Percentiles rank a stretch among this genome's conserved stretches.
Evolutionary conservation across 2,329 filamentous ascomycete species (phyloP).

Genomic region (Diaporthe sp.): DNA sequence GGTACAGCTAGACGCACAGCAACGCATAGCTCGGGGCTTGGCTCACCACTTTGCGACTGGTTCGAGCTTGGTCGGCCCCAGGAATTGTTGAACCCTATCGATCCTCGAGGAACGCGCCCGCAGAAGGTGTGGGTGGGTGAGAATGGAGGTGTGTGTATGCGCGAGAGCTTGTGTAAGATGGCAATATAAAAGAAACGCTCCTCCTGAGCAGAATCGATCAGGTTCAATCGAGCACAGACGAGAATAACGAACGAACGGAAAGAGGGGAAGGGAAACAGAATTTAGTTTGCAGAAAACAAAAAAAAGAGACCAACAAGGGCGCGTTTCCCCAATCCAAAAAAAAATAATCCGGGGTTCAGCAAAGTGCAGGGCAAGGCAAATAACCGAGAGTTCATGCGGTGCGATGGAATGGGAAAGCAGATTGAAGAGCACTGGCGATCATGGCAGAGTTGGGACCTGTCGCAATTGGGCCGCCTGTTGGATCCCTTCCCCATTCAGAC

Average conservation of each 20-base stretch:
- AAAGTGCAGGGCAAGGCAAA: conserved; percentile 11
- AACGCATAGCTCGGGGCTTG: conserved; percentile 5
- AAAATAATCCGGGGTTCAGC: conserved; percentile 8
- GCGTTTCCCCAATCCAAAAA: not conserved
- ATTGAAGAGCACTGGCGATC: conserved; percentile 26
- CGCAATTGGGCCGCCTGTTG: conserved; percentile 15
- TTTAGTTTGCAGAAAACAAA: not conserved
- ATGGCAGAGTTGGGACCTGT: conserved; percentile 19
- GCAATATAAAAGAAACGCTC: not conserved
- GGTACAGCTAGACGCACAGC: not conserved
- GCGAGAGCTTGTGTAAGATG: conserved; percentile 2
- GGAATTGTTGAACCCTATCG: conserved; percentile 16
- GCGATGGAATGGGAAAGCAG: conserved; percentile 24
- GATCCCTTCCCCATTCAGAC: conserved; percentile 17
- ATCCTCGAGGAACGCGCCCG: conserved; percentile 5
- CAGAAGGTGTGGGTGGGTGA: conserved; percentile 16
- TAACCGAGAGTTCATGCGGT: conserved; percentile 20
- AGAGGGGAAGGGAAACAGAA: not conserved
- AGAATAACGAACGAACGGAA: not conserved
- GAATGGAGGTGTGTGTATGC: not conserved
- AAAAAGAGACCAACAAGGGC: not conserved
- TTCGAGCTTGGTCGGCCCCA: conserved; percentile 16
- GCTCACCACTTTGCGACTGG: conserved; percentile 25
- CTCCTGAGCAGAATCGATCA: conserved; percentile 1
- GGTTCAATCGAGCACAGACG: conserved; percentile 14